Percentiles rank a stretch among this genome's conserved stretches.
Conservation (phyloP, 371 early-diverging fungal genomes). For the Mucor ambiguus region DNA sequence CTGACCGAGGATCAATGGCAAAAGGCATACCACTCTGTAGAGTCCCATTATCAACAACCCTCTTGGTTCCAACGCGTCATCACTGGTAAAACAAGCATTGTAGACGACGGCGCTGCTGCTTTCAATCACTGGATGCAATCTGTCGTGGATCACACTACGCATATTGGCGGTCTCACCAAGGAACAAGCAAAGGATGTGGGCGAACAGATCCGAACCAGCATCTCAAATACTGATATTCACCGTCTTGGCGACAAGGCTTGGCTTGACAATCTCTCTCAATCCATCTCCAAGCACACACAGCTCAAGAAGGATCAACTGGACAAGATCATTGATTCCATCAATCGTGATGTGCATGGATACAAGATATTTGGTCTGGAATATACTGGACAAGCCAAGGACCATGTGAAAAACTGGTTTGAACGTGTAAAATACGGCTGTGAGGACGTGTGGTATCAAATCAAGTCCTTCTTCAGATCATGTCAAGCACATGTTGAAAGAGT, state of each 20-base stretch:
- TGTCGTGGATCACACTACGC: conserved; percentile 1
- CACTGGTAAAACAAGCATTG: conserved; percentile 14
- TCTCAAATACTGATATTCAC: conserved; percentile 17
- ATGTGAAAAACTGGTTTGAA: conserved; percentile 13
- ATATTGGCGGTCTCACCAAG: conserved; percentile 14
- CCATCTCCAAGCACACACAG: conserved; percentile 16
- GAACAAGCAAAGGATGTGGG: conserved; percentile 15
- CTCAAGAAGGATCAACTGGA: conserved; percentile 23
- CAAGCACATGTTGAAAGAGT: background rate
- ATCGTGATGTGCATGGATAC: conserved; percentile 16
- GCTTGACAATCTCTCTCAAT: conserved; percentile 12
- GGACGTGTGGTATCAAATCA: conserved; percentile 6
- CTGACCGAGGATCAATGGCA: conserved; percentile 32
- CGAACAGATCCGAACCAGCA: conserved; percentile 13
- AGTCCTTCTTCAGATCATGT: background rate
- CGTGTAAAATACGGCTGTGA: background rate
- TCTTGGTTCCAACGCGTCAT: conserved; percentile 32
- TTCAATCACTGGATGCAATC: conserved; percentile 18
- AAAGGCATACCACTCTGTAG: conserved; percentile 14
- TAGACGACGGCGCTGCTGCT: conserved; percentile 26
- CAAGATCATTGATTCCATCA: conserved; percentile 21
- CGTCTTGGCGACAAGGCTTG: conserved; percentile 23
- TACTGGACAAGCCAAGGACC: conserved; percentile 12
- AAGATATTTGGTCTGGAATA: conserved; percentile 25
- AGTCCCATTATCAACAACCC: conserved; percentile 11